Evolutionary conservation across 345 rosid genomes (phyloP).

Genomic region (Iberis pinnata): DNA sequence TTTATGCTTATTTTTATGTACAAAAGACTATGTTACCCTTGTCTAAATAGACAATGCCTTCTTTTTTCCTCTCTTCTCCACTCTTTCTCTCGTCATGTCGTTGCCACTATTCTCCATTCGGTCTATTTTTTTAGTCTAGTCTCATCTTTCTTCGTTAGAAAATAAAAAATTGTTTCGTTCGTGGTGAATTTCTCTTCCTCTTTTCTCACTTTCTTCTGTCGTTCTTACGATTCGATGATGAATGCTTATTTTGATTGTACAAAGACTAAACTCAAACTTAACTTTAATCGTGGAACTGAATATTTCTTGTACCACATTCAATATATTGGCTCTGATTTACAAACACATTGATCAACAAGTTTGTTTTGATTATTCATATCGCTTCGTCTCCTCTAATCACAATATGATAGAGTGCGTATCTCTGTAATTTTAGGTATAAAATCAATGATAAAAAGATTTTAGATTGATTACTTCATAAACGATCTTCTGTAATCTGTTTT

Average conservation of each 20-base stretch:
- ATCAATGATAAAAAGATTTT: slow-evolving; percentile 46
- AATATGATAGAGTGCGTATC: neutral
- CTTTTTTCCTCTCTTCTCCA: slow-evolving; percentile 25
- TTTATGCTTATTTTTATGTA: no score
- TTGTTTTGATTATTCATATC: neutral
- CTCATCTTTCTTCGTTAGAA: slow-evolving; percentile 15
- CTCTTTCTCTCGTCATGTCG: slow-evolving; percentile 26
- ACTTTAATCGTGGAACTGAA: slow-evolving; percentile 33
- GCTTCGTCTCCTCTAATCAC: neutral
- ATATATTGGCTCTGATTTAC: slow-evolving; percentile 73
- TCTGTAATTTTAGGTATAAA: no score
- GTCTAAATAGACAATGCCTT: no score
- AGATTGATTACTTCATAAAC: slow-evolving; percentile 54
- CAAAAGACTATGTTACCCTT: no score
- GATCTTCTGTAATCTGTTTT: slow-evolving; percentile 62
- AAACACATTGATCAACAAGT: slow-evolving; percentile 63
- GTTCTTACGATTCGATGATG: slow-evolving; percentile 23
- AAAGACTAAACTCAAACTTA: slow-evolving; percentile 33
- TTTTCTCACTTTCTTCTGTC: slow-evolving; percentile 2
- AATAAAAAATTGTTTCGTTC: slow-evolving; percentile 15
- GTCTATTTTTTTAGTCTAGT: slow-evolving; percentile 26
- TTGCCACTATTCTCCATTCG: slow-evolving; percentile 23
- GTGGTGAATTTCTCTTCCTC: slow-evolving; percentile 23
- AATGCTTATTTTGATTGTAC: neutral
- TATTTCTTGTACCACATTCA: slow-evolving; percentile 74